Evolutionary conservation across 2,329 filamentous ascomycete genomes (phyloP).

Genomic region (Talaromyces sp.): DNA sequence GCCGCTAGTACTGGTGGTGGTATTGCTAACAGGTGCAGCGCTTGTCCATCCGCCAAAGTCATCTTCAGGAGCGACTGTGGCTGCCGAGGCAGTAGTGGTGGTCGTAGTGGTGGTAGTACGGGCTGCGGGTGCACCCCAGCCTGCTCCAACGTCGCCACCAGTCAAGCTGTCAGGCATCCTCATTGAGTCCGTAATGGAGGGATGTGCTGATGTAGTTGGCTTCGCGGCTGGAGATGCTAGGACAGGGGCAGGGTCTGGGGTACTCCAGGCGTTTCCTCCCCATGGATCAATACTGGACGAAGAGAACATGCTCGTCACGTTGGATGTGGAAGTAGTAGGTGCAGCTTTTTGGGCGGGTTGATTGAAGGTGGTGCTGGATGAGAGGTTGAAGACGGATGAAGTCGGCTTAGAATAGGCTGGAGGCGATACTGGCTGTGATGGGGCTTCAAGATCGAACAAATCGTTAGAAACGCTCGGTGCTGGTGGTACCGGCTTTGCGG

Average conservation of each 20-base stretch:
- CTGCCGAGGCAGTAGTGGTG: slow-evolving; percentile 40
- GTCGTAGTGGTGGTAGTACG: slow-evolving; percentile 21
- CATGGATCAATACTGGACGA: slow-evolving; percentile 65
- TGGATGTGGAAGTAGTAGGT: slow-evolving; percentile 39
- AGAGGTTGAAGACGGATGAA: slow-evolving; percentile 78
- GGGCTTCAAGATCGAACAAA: slow-evolving; percentile 70
- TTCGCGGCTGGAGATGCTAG: slow-evolving; percentile 33
- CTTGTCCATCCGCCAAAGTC: slow-evolving; percentile 96
- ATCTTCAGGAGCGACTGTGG: slow-evolving; percentile 80
- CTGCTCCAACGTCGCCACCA: slow-evolving; percentile 63
- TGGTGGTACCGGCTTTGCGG: slow-evolving; percentile 44
- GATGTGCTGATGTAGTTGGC: background rate
- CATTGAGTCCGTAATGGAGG: slow-evolving; percentile 27
- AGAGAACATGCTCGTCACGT: slow-evolving; percentile 41
- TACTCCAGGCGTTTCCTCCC: slow-evolving; percentile 82
- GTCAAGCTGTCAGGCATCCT: slow-evolving; percentile 48
- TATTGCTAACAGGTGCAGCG: slow-evolving; percentile 56
- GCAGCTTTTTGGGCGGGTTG: slow-evolving; percentile 32
- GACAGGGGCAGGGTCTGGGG: slow-evolving; percentile 59
- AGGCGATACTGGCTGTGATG: slow-evolving; percentile 41
- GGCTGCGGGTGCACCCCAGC: slow-evolving; percentile 53
- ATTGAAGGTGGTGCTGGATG: slow-evolving; percentile 47
- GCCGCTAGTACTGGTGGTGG: slow-evolving; percentile 28
- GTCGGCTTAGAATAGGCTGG: slow-evolving; percentile 40
- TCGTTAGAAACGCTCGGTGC: slow-evolving; percentile 63